Base-by-base conservation (phyloP, 225 moss, liverwort and hornwort species). In the Thuidium tamariscinum region DNA sequence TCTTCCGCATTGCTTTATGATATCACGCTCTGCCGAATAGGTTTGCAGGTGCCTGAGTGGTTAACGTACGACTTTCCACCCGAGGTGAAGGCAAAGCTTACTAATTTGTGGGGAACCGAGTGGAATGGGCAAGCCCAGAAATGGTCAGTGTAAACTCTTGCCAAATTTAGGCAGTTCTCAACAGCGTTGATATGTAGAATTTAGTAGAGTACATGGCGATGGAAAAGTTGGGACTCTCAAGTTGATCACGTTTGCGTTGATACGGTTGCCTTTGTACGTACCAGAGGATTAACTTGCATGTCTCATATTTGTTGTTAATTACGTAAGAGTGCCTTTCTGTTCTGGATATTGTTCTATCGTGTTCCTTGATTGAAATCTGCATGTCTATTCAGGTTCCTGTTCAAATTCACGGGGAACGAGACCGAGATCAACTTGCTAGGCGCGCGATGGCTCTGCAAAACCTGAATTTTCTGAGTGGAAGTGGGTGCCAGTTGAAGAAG, bases 101-200 rank as follows among this genome's bases (percentile, higher is more conserved):
- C 88, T 22, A 81, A 42, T 16, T 88, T 96, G 26, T 96, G 95
- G 95, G 95, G 95, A 82, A 91, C 88, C 63, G 92, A 95, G 85
- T 97, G 96, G 96, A 92, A 86, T 34, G 97, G 97, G 34, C 96
- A 98, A 90, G 97, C 95, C 76, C 97, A 96, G 63, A 98, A 98
- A 87, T 96, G 97, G 96, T 97, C 82, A 55, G 92, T 92, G 41
- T 30, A 55, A 75, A 79, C 32, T 56, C 69, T 84, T 80, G 60
- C 30, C 65, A 42, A 64, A 34, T 74, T n/a, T 74, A 81, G 36
- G 76, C 44, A 39, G 44, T 69, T 81, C 84, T 77, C 70, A 29
- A 57, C 62, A 44, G 14, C 60, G 78, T 88, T 57, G 57, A 61
- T 57, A 59, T 82, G 29, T 63, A 71, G 36, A 59, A 41, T 51